These are phyloP conservation scores for Boletus patriciae DNA, from an alignment of 768 basidiomycete genomes.

Conservation along the genomic window DNA sequence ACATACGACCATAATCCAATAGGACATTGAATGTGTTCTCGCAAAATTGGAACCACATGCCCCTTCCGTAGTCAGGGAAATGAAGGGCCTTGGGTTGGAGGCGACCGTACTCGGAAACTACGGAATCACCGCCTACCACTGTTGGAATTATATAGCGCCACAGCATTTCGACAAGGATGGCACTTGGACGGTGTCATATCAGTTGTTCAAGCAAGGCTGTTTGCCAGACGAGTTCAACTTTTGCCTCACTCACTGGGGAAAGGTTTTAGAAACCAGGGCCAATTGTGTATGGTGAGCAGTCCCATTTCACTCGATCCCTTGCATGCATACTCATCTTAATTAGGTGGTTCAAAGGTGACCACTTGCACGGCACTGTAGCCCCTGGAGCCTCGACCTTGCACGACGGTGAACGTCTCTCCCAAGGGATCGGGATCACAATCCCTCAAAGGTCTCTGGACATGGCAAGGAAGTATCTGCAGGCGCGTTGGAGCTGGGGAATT, in stretches of 20 bases:
- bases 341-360: conserved; percentile 16
- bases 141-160: conserved; percentile 13
- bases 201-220: conserved; percentile 5
- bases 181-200: conserved; percentile 5
- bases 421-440: conserved; percentile 6
- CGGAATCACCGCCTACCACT: conserved; percentile 1
- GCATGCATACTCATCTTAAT: no score
- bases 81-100: not conserved
- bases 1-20: not conserved
- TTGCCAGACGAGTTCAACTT: conserved; percentile 4
- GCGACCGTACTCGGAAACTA: not conserved
- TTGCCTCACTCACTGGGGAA: not conserved
- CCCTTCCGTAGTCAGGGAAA: not conserved
- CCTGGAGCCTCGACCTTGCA: not conserved
- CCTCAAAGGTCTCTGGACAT: conserved; percentile 1
- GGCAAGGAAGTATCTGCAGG: conserved; percentile 10
- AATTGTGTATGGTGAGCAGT: conserved; percentile 9
- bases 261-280: not conserved
- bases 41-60: not conserved
- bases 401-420: not conserved
- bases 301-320: not conserved
- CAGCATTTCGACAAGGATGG: conserved; percentile 3
- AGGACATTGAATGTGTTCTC: conserved; percentile 3
- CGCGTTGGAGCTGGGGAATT: not conserved
- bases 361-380: conserved; percentile 13